These are phyloP conservation scores for Colletotrichum godetiae DNA, from an alignment of 2,329 filamentous ascomycete genomes.

Conservation along the genomic window DNA sequence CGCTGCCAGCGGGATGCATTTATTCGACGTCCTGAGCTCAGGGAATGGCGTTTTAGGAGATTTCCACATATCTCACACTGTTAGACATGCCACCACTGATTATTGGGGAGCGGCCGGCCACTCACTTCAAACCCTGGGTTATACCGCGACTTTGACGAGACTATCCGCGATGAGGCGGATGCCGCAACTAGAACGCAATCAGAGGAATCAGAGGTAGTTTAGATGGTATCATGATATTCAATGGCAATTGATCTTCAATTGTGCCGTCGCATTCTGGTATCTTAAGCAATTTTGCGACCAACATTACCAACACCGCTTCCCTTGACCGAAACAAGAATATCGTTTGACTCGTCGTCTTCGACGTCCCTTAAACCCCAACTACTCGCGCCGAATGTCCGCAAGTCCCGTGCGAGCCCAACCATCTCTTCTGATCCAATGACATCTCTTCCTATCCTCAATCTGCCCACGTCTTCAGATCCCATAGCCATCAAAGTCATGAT, in stretches of 20 bases:
- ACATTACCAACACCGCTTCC: slow-evolving; percentile 95
- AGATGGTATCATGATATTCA: slow-evolving; percentile 13
- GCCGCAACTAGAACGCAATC: slow-evolving; percentile 32
- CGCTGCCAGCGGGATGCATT: slow-evolving; percentile 45
- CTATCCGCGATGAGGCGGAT: slow-evolving; percentile 34
- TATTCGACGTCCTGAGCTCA: slow-evolving; percentile 62
- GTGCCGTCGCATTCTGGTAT: slow-evolving; percentile 34
- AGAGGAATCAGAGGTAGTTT: slow-evolving; percentile 31
- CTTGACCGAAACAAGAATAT: slow-evolving; percentile 91
- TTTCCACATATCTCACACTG: slow-evolving; percentile 63
- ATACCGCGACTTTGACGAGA: slow-evolving; percentile 63
- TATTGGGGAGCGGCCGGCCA: slow-evolving; percentile 60
- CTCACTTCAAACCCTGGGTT: slow-evolving; percentile 65
- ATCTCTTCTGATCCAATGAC: slow-evolving; percentile 85
- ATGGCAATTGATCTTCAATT: slow-evolving; percentile 29
- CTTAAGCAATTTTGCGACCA: slow-evolving; percentile 83
- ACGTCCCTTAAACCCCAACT: slow-evolving; percentile 90
- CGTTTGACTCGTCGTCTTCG: slow-evolving; percentile 72
- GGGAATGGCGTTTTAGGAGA: slow-evolving; percentile 66
- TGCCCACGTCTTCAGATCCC: slow-evolving; percentile 95
- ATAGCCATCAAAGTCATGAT: slow-evolving; percentile 95
- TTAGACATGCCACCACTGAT: slow-evolving; percentile 59
- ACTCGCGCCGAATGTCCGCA: slow-evolving; percentile 88
- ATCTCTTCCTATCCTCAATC: slow-evolving; percentile 83
- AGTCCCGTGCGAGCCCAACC: slow-evolving; percentile 83